These are phyloP conservation scores for Coleophoma crateriformis DNA, from an alignment of 2,329 filamentous ascomycete species.

Conservation along the genomic window DNA sequence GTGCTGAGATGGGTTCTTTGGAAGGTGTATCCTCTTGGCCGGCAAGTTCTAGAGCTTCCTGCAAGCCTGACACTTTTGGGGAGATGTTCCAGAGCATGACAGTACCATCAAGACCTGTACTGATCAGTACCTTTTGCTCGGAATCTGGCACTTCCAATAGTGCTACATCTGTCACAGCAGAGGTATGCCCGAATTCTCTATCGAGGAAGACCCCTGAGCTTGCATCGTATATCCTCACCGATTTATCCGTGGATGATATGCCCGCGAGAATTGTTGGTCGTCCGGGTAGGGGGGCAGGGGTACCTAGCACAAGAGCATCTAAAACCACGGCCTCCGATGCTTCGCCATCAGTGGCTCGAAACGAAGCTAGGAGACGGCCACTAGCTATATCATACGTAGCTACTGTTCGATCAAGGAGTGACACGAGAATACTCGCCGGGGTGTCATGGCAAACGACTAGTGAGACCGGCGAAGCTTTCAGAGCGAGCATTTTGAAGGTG, in stretches of 20 bases:
- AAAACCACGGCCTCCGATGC: constrained; percentile 77
- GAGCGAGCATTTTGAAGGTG: constrained; percentile 67
- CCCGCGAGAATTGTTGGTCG: constrained; percentile 65
- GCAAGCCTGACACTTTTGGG: constrained; percentile 11
- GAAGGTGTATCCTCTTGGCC: constrained; percentile 24
- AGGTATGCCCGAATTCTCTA: constrained; percentile 91
- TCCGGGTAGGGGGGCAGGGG: constrained; percentile 48
- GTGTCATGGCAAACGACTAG: constrained; percentile 66
- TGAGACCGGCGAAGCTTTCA: constrained; percentile 83
- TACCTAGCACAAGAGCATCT: constrained; percentile 66
- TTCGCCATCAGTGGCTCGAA: constrained; percentile 79
- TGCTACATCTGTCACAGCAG: constrained; percentile 82
- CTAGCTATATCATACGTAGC: constrained; percentile 58
- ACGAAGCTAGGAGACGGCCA: constrained; percentile 65
- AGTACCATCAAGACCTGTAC: constrained; percentile 73
- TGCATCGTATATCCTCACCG: constrained; percentile 81
- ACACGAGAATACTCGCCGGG: constrained; percentile 45
- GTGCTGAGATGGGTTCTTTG: constrained; percentile 47
- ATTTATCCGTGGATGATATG: constrained; percentile 94
- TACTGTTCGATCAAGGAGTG: constrained; percentile 54
- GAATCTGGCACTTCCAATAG: constrained; percentile 55
- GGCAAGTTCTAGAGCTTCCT: constrained; percentile 13
- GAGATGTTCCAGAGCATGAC: constrained; percentile 66
- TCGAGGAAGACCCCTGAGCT: constrained; percentile 73
- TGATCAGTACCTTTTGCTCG: constrained; percentile 56